Percentiles rank a stretch among this genome's conserved stretches.
Evolutionary conservation across 257 asterid species (phyloP).

Genomic region (Ilex aquifolium): DNA sequence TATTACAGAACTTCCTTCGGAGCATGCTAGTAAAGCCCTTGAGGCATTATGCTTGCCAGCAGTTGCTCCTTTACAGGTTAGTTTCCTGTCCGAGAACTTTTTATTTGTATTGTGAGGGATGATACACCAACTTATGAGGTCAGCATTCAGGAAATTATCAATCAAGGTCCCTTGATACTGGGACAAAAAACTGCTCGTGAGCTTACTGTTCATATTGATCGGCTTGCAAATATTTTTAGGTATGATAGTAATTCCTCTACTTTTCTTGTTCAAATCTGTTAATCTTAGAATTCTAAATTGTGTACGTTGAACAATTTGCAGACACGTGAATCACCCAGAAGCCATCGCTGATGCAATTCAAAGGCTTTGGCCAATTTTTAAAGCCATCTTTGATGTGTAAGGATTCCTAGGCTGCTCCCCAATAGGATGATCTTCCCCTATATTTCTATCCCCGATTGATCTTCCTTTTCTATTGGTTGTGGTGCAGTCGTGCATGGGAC

Average conservation of each 20-base stretch:
- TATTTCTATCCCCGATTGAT: not conserved
- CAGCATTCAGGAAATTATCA: conserved; percentile 68
- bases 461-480: not conserved
- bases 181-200: conserved; percentile 92
- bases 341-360: not conserved
- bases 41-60: conserved; percentile 87
- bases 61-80: conserved; percentile 76
- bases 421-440: not conserved
- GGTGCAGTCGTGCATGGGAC: not conserved
- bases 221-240: conserved; percentile 93
- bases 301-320: conserved; percentile 10
- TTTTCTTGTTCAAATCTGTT: conserved; percentile 11
- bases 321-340: not conserved
- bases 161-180: conserved; percentile 73
- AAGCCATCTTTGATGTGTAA: not conserved
- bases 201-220: conserved; percentile 90
- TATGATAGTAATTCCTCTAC: conserved; percentile 19
- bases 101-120: conserved; percentile 9
- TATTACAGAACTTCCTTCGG: conserved; percentile 89
- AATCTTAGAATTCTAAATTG: conserved; percentile 8
- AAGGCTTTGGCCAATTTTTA: not conserved
- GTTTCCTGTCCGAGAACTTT: conserved; percentile 24
- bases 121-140: conserved; percentile 24
- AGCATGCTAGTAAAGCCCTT: conserved; percentile 85
- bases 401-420: not conserved